phyloP scores from a whole-genome alignment of 2,329 filamentous ascomycete species.

The Chaetomium sp. region DNA sequence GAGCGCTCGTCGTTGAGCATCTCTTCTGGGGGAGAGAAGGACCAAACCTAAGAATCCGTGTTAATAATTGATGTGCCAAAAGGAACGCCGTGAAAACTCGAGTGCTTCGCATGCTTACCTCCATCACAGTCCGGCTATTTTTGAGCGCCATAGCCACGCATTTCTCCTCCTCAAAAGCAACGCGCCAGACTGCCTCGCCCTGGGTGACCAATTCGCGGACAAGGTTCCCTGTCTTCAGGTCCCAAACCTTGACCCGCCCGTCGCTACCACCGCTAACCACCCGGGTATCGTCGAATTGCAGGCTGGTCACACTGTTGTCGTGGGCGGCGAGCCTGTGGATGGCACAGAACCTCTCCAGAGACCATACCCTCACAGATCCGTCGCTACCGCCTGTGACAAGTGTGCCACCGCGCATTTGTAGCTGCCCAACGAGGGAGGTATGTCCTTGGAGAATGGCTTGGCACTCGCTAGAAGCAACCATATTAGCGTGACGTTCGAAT shows the following conservation, averaged over 20 bases:
- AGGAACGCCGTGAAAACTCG: background rate
- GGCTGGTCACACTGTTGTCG: constrained; percentile 94
- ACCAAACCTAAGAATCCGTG: constrained; percentile 65
- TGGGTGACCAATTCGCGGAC: constrained; percentile 87
- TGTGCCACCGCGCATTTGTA: constrained; percentile 92
- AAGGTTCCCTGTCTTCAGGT: constrained; percentile 81
- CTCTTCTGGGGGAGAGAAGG: constrained; percentile 81
- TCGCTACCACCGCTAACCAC: constrained; percentile 96
- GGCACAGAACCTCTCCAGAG: constrained; percentile 77
- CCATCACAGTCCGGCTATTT: constrained; percentile 86
- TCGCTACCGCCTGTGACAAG: constrained; percentile 95
- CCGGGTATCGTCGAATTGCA: constrained; percentile 93
- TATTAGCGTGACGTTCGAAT: constrained; percentile 23
- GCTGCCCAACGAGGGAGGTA: constrained; percentile 90
- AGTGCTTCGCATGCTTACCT: constrained; percentile 54
- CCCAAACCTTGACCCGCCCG: constrained; percentile 98
- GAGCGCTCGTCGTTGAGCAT: constrained; percentile 50
- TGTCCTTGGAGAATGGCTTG: constrained; percentile 92
- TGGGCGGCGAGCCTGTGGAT: constrained; percentile 94
- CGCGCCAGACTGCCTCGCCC: constrained; percentile 93
- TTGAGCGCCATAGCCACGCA: constrained; percentile 91
- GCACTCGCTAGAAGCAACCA: constrained; percentile 51
- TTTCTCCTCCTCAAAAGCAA: constrained; percentile 97
- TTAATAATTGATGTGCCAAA: constrained; percentile 24
- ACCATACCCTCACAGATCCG: constrained; percentile 95